Base-by-base conservation (phyloP, 1,284 basidiomycete genomes). In the Macrocystidia cucumis region DNA sequence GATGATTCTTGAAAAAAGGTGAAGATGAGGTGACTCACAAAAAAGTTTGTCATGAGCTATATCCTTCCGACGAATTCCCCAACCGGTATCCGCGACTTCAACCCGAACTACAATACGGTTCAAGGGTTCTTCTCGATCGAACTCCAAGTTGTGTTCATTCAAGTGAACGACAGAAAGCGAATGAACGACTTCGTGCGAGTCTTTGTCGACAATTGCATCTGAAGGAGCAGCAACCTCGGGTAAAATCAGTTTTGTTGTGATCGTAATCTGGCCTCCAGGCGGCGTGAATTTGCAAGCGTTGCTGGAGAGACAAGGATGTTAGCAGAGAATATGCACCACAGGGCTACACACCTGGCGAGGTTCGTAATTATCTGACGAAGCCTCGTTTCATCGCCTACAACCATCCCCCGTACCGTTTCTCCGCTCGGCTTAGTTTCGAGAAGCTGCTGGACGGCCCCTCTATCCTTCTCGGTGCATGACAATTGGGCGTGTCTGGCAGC, bases 241-340 rank as follows among this genome's bases (percentile, higher is more conserved):
- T 23, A 56, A 43, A 13, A 77, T 44, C n/a, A 81, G 60, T 31
- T 50, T 54, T 3, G 77, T 79, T 13, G 55, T 54, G 23, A 79
- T 63, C 2, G 54, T 60, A 32, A 79, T 59, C 38, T 57, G 64
- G 7, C 78, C 75, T 14, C 81, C 81, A 1, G 65, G 47, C 1
- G 72, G 68, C 1, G 82, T 85, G 52, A 86, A 86, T 55, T 74
- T 76, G 56, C 70, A 74, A 6, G 72, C 73, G 32, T 75, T 75
- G 44, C 70, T 73, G 16, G 23, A 13, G 12, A 18, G 18, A 20
- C 24, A 26, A 5, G 33, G 3, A 20, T 32, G 9, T 12, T 25
- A 21, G 22, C 21, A 19, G 32, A 19, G 17, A 9, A 13, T 6
- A 24, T 35, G 23, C 21, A 39, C n/a, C 3, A 13, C 24, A 5